Base-by-base conservation (phyloP, 352 stramenopile species). In the Lagenidium giganteum region DNA sequence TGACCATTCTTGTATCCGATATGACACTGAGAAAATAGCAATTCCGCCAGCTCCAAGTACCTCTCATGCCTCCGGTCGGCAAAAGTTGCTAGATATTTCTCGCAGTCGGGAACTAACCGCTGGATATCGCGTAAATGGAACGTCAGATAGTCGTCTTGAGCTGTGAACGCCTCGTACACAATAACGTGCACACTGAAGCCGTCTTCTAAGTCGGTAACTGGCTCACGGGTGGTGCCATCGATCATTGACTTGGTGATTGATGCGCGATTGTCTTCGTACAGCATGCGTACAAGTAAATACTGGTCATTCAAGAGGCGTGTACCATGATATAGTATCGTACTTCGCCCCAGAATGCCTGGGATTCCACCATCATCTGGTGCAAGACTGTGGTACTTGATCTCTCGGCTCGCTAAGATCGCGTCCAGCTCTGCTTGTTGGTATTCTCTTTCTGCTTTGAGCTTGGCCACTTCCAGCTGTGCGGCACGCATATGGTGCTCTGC, bases 1-100 rank as follows among this genome's bases (percentile, higher is more conserved):
- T 82, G 73, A 2, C 74, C 74, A 23, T 82, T 76, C 54, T 87
- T 90, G 52, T 79, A 87, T 13, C 78, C 74, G 1, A 74, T 66
- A 8, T 74, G 67, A 13, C 79, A 35, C 12, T 75, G 51, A 1
- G 18, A n/a, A 13, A 82, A 41, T 7, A 90, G 46, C 8, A 72
- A 24, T 16, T 83, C 70, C 0, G 65, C 68, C 12, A 90, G 26
- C 16, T 63, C 68, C 28, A 67, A 33, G 14, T 70, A 48, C 8
- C 67, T 47, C 34, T 83, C 54, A 5, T 57, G 54, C 22, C 59
- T 61, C 3, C 57, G 47, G 16, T 69, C 50, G 2, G 33, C 24
- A 30, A 58, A 57, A 4, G 9, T 20, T 13, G 64, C 54, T 4
- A 75, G 28, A 33, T 64, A 78, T 13, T 70, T 74, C 7, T 70